Evolutionary conservation across 2,329 filamentous ascomycete species (phyloP).

Genomic region (Cryoendolithus antarcticus): DNA sequence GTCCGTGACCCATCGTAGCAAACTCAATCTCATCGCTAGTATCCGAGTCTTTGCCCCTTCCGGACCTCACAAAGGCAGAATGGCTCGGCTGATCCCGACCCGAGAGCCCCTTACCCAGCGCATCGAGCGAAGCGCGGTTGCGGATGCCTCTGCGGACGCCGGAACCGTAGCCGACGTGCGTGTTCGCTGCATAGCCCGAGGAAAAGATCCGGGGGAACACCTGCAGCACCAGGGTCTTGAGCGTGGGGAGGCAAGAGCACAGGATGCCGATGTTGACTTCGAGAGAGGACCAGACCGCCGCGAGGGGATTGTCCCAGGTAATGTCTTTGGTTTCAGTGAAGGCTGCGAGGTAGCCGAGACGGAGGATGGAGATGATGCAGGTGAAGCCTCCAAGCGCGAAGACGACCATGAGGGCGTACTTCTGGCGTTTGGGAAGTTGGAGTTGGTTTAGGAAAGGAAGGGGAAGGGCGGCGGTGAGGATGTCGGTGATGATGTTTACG

Average conservation of each 20-base stretch:
- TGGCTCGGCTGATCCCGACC: not conserved
- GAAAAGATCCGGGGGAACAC: conserved; percentile 23
- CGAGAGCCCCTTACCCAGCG: not conserved
- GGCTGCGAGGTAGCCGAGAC: conserved; percentile 18
- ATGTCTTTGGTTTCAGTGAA: conserved; percentile 15
- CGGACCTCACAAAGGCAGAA: not conserved
- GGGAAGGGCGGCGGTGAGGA: conserved; percentile 23
- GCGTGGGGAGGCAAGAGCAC: conserved; percentile 25
- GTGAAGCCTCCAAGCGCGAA: conserved; percentile 23
- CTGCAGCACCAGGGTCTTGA: conserved; percentile 25
- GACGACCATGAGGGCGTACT: conserved; percentile 22
- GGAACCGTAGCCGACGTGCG: not conserved
- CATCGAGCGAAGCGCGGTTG: not conserved
- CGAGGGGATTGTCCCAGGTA: conserved; percentile 20
- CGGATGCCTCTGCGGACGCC: not conserved
- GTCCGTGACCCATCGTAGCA: not conserved
- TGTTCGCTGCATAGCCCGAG: conserved; percentile 1
- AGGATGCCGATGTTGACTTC: conserved; percentile 26
- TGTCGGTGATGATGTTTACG: conserved; percentile 25
- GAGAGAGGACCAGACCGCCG: conserved; percentile 24
- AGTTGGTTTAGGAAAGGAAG: conserved; percentile 23
- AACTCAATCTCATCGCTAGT: conserved; percentile 4
- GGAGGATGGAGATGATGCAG: conserved; percentile 22
- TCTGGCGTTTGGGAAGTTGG: conserved; percentile 21
- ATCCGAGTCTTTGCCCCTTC: not conserved